Evolutionary conservation across 345 rosid species (phyloP), one percentile per base, ranked within the genome.

Genomic region (Mercurialis annua): DNA sequence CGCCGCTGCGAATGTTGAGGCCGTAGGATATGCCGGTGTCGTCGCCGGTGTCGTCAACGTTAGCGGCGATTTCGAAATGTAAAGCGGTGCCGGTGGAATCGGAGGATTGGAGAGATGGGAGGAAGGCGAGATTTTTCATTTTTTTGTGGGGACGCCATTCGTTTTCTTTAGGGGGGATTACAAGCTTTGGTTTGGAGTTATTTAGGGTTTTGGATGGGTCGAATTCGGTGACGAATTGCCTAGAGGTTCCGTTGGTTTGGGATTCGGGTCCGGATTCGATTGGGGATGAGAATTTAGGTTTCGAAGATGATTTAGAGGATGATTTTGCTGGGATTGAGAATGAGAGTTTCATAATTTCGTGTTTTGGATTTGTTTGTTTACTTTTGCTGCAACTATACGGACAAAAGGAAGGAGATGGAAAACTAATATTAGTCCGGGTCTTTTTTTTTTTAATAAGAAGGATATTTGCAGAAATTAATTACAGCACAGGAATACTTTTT

Each of bases 1-100:
- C 60, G 31, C 50, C 33, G 31, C 59, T 58, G 0, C 97, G 88
- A 42, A 90, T 51, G 55, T 78, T 90, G 61, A 92, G 86, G 17
- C 98, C 98, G 60, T 76, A 92, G 0, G 83, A 62, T 7, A 82
- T 71, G 21, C 64, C 70, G 4, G 43, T 30, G 18, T 50, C 76
- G 23, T 46, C 72, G 57, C 66, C 66, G n/a, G n/a, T n/a, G 7
- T 66, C 67, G 18, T 65, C 59, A 16, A 59, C 78, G 6, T 49
- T 61, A 23, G 73, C 26, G 29, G 53, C 71, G 8, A 61, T 31
- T 27, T 59, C 71, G 52, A 71, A 71, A 10, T 43, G 46, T 40
- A 56, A 62, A 55, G 44, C 29, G 64, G 15, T 49, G 56, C 11
- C 40, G 44, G 44, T 1, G 11, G 4, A 4, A 36, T 40, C 6